phyloP scores from a whole-genome alignment of 306 rosid genomes.

The Prunus mira region DNA sequence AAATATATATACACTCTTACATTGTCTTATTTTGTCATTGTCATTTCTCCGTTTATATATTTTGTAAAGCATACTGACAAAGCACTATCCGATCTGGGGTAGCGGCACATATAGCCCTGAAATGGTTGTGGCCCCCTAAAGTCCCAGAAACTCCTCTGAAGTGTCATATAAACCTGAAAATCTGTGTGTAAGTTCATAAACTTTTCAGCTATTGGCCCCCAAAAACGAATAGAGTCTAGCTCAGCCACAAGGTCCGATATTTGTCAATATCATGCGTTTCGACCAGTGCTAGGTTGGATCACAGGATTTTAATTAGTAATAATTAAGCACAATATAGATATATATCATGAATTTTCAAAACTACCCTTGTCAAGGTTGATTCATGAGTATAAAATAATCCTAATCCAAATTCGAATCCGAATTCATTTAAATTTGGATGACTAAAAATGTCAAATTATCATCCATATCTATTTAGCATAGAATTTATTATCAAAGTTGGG shows the following conservation, averaged over 20 bases:
- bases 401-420: not conserved
- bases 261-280: constrained; percentile 9
- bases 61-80: not conserved
- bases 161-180: no score
- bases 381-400: not conserved
- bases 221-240: no score
- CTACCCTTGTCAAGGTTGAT: not conserved
- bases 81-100: not conserved
- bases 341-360: not conserved
- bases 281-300: not conserved
- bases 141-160: no score
- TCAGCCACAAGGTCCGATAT: not conserved
- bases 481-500: not conserved
- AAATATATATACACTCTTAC: not conserved
- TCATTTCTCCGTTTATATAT: not conserved
- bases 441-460: not conserved
- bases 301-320: not conserved
- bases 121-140: no score
- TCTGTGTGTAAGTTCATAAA: no score
- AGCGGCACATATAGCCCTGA: no score
- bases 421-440: not conserved
- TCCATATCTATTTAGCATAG: not conserved
- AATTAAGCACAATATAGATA: not conserved
- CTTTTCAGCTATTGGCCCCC: no score
- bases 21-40: not conserved